These are phyloP conservation scores for Trifolium pratense DNA, from an alignment of 306 rosid genomes.

Conservation along the genomic window DNA sequence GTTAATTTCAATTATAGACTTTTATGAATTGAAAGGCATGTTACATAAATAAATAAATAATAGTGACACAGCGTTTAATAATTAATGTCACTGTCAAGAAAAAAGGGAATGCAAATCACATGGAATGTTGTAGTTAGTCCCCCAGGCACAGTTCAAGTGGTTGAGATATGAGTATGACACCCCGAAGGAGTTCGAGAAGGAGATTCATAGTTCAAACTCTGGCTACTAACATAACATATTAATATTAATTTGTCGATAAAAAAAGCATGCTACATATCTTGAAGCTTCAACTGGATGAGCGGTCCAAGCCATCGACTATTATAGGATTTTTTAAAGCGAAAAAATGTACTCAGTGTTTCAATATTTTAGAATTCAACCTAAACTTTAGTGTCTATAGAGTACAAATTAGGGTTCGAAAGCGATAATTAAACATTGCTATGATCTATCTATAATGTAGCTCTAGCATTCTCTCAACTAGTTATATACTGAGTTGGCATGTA, in stretches of 20 bases:
- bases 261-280: background rate
- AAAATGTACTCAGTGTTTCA: conserved; percentile 14
- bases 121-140: background rate
- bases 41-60: background rate
- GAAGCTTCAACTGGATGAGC: background rate
- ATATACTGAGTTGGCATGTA: conserved; percentile 18
- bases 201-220: background rate
- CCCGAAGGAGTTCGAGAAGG: background rate
- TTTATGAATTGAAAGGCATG: background rate
- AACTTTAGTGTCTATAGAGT: conserved; percentile 24
- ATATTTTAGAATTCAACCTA: conserved; percentile 32
- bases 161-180: background rate
- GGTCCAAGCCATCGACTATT: background rate
- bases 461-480: conserved; percentile 24
- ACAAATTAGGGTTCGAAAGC: conserved; percentile 4
- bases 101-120: conserved; percentile 20
- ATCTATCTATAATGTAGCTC: background rate
- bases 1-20: background rate
- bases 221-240: background rate
- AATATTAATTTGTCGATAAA: background rate
- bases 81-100: conserved; percentile 7
- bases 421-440: conserved; percentile 8
- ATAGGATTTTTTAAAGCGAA: conserved; percentile 17
- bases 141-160: background rate
- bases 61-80: background rate